phyloP scores from a whole-genome alignment of 495 filamentous ascomycete genomes.

The Tetracladium marchalianum region DNA sequence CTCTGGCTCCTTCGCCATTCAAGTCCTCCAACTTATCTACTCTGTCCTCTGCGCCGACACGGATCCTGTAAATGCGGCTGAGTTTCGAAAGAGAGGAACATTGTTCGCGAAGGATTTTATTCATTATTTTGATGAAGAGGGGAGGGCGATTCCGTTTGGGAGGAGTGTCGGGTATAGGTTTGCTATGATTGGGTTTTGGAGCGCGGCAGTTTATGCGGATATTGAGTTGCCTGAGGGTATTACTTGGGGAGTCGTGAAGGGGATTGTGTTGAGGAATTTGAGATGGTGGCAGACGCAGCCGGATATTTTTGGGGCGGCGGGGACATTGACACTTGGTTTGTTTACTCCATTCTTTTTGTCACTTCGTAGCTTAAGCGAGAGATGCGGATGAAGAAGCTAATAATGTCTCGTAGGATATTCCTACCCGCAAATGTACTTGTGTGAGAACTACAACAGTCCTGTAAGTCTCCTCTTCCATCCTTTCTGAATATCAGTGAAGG shows the following conservation, averaged over 20 bases:
- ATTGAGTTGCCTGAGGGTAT: constrained; percentile 60
- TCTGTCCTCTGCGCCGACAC: constrained; percentile 60
- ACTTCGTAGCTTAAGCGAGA: too few species aligned
- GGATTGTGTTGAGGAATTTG: constrained; percentile 61
- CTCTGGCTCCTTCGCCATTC: constrained; percentile 70
- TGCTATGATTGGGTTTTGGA: constrained; percentile 77
- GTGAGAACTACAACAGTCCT: constrained; percentile 75
- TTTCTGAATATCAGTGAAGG: constrained; percentile 25
- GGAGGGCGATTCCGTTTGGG: constrained; percentile 58
- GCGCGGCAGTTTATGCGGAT: constrained; percentile 62
- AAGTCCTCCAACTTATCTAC: constrained; percentile 68
- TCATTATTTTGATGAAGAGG: constrained; percentile 61
- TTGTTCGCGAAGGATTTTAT: constrained; percentile 59
- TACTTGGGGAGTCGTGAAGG: constrained; percentile 61
- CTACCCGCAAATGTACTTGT: constrained; percentile 66
- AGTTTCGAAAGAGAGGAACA: constrained; percentile 57
- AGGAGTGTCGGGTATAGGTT: constrained; percentile 70
- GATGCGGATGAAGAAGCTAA: neutral
- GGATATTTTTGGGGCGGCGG: constrained; percentile 63
- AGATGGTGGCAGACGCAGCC: constrained; percentile 69
- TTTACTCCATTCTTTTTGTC: neutral
- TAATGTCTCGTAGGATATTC: constrained; percentile 40
- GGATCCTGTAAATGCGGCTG: constrained; percentile 55
- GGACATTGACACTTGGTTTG: constrained; percentile 59
- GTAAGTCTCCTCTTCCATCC: constrained; percentile 22